phyloP scores from a whole-genome alignment of 1,284 basidiomycete species.

The Athelia sp. region DNA sequence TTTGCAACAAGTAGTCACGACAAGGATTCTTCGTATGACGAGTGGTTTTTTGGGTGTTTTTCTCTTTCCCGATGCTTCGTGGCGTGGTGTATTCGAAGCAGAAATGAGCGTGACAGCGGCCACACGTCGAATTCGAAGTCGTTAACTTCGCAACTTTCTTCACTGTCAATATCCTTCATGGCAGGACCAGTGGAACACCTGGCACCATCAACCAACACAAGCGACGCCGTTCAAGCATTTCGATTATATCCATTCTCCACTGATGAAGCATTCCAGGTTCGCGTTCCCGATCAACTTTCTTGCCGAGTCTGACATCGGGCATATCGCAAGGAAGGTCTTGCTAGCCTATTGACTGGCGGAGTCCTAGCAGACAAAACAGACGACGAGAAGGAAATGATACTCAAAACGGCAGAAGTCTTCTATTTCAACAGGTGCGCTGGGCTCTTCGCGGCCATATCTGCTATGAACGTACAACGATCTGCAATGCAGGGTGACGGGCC shows the following conservation, averaged over 20 bases:
- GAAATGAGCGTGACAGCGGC: no score
- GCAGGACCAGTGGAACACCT: background rate
- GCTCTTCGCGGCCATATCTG: conserved; percentile 3
- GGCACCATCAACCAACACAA: background rate
- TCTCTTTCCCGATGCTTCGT: no score
- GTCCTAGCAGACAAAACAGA: conserved; percentile 31
- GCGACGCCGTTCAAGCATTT: conserved; percentile 22
- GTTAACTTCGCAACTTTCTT: no score
- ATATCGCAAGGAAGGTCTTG: conserved; percentile 55
- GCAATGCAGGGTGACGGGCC: conserved; percentile 32
- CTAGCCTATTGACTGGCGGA: conserved; percentile 43
- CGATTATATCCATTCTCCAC: conserved; percentile 42
- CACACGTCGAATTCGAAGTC: no score
- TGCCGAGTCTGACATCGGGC: conserved; percentile 2
- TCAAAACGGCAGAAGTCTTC: conserved; percentile 55
- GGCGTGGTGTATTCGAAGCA: no score
- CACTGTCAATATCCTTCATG: no score
- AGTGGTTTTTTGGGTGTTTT: no score
- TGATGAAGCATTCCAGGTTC: conserved; percentile 59
- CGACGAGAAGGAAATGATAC: conserved; percentile 39
- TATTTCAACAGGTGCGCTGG: conserved; percentile 63
- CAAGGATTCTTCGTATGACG: no score
- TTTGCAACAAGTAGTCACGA: no score
- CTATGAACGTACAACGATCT: conserved; percentile 5
- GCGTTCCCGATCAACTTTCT: conserved; percentile 7